These are phyloP conservation scores for Ophiostoma himal-ulmi DNA, from an alignment of 2,329 filamentous ascomycete genomes.

Conservation along the genomic window DNA sequence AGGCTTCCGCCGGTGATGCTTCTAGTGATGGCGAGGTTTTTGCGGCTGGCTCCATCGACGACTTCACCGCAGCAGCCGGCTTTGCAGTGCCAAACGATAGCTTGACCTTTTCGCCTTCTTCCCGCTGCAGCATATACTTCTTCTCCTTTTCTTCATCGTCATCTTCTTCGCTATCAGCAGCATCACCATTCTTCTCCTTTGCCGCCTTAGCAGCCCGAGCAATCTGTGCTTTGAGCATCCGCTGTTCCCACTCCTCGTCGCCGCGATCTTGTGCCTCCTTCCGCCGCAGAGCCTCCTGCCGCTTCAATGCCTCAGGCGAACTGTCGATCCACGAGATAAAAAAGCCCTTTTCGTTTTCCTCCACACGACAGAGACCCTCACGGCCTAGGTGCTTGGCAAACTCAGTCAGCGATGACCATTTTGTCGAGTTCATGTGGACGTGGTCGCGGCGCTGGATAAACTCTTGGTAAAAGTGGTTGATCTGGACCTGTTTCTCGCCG, in stretches of 20 bases:
- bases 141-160: slow-evolving; percentile 39
- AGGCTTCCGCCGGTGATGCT: background rate
- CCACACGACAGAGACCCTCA: slow-evolving; percentile 82
- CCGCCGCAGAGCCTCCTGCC: slow-evolving; percentile 72
- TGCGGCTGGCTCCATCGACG: slow-evolving; percentile 24
- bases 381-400: slow-evolving; percentile 81
- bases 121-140: slow-evolving; percentile 49
- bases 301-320: slow-evolving; percentile 72
- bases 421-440: slow-evolving; percentile 88
- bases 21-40: background rate
- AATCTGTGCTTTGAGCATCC: slow-evolving; percentile 77
- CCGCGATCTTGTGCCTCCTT: slow-evolving; percentile 85
- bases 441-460: slow-evolving; percentile 78
- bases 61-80: slow-evolving; percentile 25
- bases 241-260: slow-evolving; percentile 83
- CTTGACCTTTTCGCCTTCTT: slow-evolving; percentile 70
- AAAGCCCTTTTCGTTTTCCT: slow-evolving; percentile 80
- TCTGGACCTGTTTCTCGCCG: slow-evolving; percentile 80
- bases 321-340: slow-evolving; percentile 90
- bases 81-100: slow-evolving; percentile 55
- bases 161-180: slow-evolving; percentile 36
- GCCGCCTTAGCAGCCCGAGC: slow-evolving; percentile 62
- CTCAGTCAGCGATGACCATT: slow-evolving; percentile 81
- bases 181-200: slow-evolving; percentile 43
- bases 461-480: slow-evolving; percentile 93